Evolutionary conservation across 169 alveolate genomes (phyloP), one percentile per base, ranked within the genome.

Genomic region (Hepatocystis sp.): DNA sequence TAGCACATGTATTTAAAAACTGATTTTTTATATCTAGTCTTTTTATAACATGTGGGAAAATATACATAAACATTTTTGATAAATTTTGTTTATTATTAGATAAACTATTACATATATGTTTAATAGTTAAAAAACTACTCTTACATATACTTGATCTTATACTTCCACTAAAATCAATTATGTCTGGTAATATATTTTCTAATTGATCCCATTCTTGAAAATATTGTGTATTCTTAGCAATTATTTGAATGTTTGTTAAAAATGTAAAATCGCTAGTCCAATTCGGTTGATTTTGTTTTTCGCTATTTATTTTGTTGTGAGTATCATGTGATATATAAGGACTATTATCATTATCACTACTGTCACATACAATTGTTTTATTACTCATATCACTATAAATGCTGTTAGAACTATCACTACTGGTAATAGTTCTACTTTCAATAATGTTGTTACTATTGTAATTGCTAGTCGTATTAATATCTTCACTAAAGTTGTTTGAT

Each of bases 101-200:
- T 23, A 67, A 52, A 63, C 88, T 76, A 23, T 17, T 76, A 58
- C 88, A 76, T 10, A 76, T 7, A 30, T 76, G 67, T 36, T 58
- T 76, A 47, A 76, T 76, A 7, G 88, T 76, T 30, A 76, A 30
- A 19, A 76, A 76, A 27, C 88, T 60, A 17, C 58, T 76, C 47
- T 76, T 76, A 27, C 88, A 44, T 19, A 76, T 40, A 58, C 88
- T 28, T 0, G 88, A 76, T 42, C 88, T 10, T 23, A 64, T 64
- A 5, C 66, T 76, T 13, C 76, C 44, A 13, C 88, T 58, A 34
- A 42, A 64, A 30, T 49, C 32, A 36, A 63, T 76, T 42, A 76
- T 36, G 39, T 76, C 17, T 11, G 88, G 67, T 4, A 76, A 17
- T 1, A 76, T 17, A 32, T 10, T 19, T 52, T 56, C 65, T 23